Conservation (phyloP, 2,329 filamentous ascomycete genomes). For the Aspergillus carbonarius region DNA sequence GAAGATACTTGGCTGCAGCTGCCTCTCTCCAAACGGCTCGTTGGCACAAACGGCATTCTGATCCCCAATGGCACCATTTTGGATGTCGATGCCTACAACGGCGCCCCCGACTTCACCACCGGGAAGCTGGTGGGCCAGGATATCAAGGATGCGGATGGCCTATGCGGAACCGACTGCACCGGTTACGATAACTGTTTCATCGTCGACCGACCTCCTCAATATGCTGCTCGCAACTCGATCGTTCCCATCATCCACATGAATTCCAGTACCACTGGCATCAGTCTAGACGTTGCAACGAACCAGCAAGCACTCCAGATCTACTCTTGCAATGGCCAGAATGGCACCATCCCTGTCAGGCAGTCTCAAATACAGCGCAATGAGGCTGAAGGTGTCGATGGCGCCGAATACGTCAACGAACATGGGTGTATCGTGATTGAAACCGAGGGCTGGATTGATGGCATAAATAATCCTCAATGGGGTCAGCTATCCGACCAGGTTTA, state of each 20-base stretch:
- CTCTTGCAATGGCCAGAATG: constrained; percentile 75
- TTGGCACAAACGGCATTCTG: constrained; percentile 59
- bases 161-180: constrained; percentile 78
- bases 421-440: constrained; percentile 90
- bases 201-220: constrained; percentile 43
- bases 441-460: constrained; percentile 89
- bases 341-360: constrained; percentile 49
- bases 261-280: constrained; percentile 74
- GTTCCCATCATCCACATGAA: constrained; percentile 59
- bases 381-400: constrained; percentile 52
- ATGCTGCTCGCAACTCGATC: constrained; percentile 33
- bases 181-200: constrained; percentile 71
- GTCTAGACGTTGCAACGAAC: constrained; percentile 76
- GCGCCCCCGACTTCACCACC: constrained; percentile 62
- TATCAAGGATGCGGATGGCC: constrained; percentile 62
- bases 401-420: constrained; percentile 58
- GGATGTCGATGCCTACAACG: constrained; percentile 65
- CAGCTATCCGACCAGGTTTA: constrained; percentile 51
- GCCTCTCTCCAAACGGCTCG: constrained; percentile 46
- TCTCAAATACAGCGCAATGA: constrained; percentile 53
- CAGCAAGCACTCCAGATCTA: constrained; percentile 89
- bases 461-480: constrained; percentile 89
- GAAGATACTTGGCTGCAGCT: constrained; percentile 47
- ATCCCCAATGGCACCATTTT: constrained; percentile 76
- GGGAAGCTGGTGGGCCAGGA: constrained; percentile 78